Evolutionary conservation across 2,329 filamentous ascomycete species (phyloP), one percentile per base, ranked within the genome.

Genomic region (Rosellinia necatrix): DNA sequence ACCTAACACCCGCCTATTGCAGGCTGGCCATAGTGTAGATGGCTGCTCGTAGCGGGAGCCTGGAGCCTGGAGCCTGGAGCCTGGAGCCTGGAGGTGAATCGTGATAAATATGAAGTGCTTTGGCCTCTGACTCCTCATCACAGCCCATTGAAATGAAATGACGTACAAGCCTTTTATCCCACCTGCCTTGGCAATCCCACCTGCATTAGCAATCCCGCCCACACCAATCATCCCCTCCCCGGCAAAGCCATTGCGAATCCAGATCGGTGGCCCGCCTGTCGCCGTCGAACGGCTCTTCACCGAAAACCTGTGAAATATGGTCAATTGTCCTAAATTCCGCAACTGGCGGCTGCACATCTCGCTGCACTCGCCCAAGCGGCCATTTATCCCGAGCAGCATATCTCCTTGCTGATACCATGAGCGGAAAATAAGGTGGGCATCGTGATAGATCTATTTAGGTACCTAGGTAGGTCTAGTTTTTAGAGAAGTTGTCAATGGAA

Each of bases 241-340:
- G n/a, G 49, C 60, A 12, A 51, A 51, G 25, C 60, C 62, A 4
- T 17, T 61, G 15, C 41, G 60, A 34, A 62, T 61, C 25, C 55
- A 56, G 48, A 63, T 64, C 21, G 54, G 62, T 32, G 60, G 62
- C 13, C 58, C 60, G 13, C 21, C 38, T 12, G 41, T 56, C 34
- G 35, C 62, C 24, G 42, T 64, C 15, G 42, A 65, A 40, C 56
- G 42, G 44, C 60, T 66, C 13, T 38, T 64, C 49, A 49, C 59
- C 13, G 44, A 35, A 34, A 48, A 53, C 40, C 12, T 42, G 27
- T 64, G 62, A 59, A 35, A 55, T 29, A 51, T 51, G 38, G 42
- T 25, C 19, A 32, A 8, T 53, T 46, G 32, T 21, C 41, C 41
- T 38, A 22, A 35, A 13, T 53, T 35, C 51, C 51, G 22, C 42